These are phyloP conservation scores for Aspergillus aculeatinus DNA, from an alignment of 2,329 filamentous ascomycete species.

Conservation along the genomic window DNA sequence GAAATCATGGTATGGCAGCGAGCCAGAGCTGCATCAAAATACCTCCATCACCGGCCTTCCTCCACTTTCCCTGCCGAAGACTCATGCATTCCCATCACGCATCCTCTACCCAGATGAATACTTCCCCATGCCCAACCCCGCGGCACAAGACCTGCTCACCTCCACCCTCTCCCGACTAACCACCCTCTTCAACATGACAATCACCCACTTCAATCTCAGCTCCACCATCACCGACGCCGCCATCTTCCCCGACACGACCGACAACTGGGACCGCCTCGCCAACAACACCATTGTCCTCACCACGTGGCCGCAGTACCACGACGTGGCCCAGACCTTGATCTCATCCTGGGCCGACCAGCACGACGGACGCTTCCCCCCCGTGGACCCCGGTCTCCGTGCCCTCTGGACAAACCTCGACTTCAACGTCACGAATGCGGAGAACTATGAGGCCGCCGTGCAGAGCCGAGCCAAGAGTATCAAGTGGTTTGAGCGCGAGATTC, in stretches of 20 bases:
- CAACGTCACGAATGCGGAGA: slow-evolving; percentile 1
- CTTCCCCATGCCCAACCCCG: slow-evolving; percentile 21
- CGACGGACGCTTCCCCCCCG: slow-evolving; percentile 12
- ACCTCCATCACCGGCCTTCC: slow-evolving; percentile 6
- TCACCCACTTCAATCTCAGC: slow-evolving; percentile 23
- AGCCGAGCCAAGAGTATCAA: neutral
- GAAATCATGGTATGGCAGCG: slow-evolving; percentile 14
- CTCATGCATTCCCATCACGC: slow-evolving; percentile 14
- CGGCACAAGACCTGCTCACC: slow-evolving; percentile 17
- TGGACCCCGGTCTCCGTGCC: slow-evolving; percentile 6
- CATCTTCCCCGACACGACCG: slow-evolving; percentile 4
- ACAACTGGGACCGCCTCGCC: slow-evolving; percentile 7
- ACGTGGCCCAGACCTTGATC: slow-evolving; percentile 7
- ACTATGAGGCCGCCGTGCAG: slow-evolving; percentile 4
- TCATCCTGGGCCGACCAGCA: slow-evolving; percentile 4
- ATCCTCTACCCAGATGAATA: slow-evolving; percentile 21
- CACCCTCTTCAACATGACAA: slow-evolving; percentile 26
- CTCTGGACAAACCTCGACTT: slow-evolving; percentile 5
- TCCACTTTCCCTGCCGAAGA: slow-evolving; percentile 1
- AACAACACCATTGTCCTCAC: neutral
- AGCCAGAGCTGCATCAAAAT: slow-evolving; percentile 7
- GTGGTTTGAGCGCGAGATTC: slow-evolving; percentile 30
- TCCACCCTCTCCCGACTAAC: slow-evolving; percentile 9
- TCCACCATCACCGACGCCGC: slow-evolving; percentile 5
- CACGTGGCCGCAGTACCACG: slow-evolving; percentile 11